phyloP scores from a whole-genome alignment of 2,329 filamentous ascomycete genomes.

The Botrytis paeoniae region DNA sequence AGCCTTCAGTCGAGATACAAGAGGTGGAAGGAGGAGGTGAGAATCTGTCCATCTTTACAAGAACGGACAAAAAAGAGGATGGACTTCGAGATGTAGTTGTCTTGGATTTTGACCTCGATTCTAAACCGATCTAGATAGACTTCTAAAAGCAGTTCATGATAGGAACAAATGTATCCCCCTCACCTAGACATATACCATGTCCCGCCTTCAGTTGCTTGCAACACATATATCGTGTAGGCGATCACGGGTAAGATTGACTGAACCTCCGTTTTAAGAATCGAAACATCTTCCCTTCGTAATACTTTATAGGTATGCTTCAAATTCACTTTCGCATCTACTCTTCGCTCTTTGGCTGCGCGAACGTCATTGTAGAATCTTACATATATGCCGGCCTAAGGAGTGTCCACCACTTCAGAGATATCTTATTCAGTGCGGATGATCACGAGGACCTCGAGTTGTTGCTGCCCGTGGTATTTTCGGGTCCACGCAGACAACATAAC shows the following conservation, averaged over 20 bases:
- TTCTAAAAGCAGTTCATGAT: neutral
- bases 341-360: neutral
- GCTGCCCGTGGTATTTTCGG: neutral
- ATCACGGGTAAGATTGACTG: neutral
- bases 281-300: neutral
- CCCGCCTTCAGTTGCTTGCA: neutral
- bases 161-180: neutral
- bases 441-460: neutral
- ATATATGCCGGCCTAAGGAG: neutral
- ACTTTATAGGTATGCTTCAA: neutral
- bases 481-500: too few species aligned
- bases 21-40: slow-evolving; percentile 25
- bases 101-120: slow-evolving; percentile 25
- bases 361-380: too few species aligned
- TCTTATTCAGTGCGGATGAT: neutral
- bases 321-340: neutral
- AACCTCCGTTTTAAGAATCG: too few species aligned
- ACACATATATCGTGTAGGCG: neutral
- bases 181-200: neutral
- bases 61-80: slow-evolving; percentile 18
- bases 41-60: slow-evolving; percentile 31
- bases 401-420: neutral
- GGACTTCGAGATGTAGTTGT: slow-evolving; percentile 26
- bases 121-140: neutral
- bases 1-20: slow-evolving; percentile 30